Evolutionary conservation across 2,329 filamentous ascomycete genomes (phyloP).

Genomic region (Diplocarpon rosae): DNA sequence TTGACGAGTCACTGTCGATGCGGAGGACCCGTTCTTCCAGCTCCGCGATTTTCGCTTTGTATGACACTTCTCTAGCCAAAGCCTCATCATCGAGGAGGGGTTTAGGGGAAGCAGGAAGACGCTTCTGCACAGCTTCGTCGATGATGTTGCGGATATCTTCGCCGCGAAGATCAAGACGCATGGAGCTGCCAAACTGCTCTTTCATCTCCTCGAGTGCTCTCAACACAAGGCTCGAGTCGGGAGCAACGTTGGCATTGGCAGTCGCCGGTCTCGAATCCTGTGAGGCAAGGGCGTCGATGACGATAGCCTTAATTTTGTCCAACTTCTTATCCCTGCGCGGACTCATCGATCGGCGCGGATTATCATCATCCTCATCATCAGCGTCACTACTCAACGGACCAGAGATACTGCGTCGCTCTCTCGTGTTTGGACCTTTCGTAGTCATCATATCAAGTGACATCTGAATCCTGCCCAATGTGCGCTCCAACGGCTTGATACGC

Average conservation of each 20-base stretch:
- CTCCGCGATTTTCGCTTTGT: slow-evolving; percentile 34
- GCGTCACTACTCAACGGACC: slow-evolving; percentile 75
- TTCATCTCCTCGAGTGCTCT: slow-evolving; percentile 48
- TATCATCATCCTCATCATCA: slow-evolving; percentile 85
- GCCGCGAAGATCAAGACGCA: slow-evolving; percentile 34
- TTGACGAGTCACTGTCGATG: slow-evolving; percentile 35
- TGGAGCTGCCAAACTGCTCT: slow-evolving; percentile 37
- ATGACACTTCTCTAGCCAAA: slow-evolving; percentile 13
- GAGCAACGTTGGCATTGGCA: slow-evolving; percentile 14
- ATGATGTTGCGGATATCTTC: slow-evolving; percentile 51
- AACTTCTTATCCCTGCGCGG: slow-evolving; percentile 67
- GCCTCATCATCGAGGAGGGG: slow-evolving; percentile 33
- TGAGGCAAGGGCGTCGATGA: slow-evolving; percentile 60
- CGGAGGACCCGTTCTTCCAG: slow-evolving; percentile 54
- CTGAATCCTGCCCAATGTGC: slow-evolving; percentile 66
- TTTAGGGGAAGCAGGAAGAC: slow-evolving; percentile 40
- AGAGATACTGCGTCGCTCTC: slow-evolving; percentile 54
- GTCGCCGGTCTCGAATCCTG: slow-evolving; percentile 33
- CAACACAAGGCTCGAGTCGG: slow-evolving; percentile 33
- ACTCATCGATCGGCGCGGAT: slow-evolving; percentile 58
- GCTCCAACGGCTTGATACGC: slow-evolving; percentile 71
- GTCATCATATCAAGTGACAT: slow-evolving; percentile 51
- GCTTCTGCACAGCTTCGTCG: slow-evolving; percentile 49
- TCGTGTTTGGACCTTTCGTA: slow-evolving; percentile 42
- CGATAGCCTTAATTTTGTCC: slow-evolving; percentile 67